phyloP scores from a whole-genome alignment of 116 monocot species.

The Dioscorea cayenensis region DNA sequence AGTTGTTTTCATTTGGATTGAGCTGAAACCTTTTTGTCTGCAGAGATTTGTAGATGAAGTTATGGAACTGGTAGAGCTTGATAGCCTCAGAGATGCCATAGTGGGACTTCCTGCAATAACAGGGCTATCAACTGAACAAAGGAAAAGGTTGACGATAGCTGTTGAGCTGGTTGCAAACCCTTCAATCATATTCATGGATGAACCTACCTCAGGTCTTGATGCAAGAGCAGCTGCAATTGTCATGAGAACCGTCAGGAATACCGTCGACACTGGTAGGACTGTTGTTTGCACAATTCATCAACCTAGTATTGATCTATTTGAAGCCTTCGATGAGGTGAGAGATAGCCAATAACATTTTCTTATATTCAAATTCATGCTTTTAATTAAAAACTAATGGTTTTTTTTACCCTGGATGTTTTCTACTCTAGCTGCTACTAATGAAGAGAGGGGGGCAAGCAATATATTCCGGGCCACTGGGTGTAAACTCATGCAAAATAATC shows the following conservation, averaged over 20 bases:
- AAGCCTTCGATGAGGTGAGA: conserved; percentile 62
- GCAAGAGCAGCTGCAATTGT: conserved; percentile 54
- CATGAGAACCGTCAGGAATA: conserved; percentile 60
- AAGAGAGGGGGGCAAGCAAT: conserved; percentile 81
- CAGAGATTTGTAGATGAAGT: conserved; percentile 49
- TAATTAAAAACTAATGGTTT: background rate
- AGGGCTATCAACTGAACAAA: conserved; percentile 62
- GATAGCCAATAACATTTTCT: background rate
- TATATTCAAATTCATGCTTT: background rate
- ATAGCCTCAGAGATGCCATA: conserved; percentile 35
- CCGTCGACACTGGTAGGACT: conserved; percentile 54
- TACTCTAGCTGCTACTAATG: conserved; percentile 45
- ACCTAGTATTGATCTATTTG: conserved; percentile 61
- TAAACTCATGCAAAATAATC: conserved; percentile 46
- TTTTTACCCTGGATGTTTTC: background rate
- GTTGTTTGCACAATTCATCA: conserved; percentile 61
- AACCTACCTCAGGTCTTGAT: conserved; percentile 54
- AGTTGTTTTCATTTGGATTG: background rate
- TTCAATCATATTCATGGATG: conserved; percentile 62
- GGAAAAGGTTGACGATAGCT: conserved; percentile 57
- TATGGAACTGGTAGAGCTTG: conserved; percentile 57
- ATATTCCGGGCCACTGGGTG: conserved; percentile 62
- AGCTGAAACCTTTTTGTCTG: background rate
- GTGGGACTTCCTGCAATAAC: conserved; percentile 51
- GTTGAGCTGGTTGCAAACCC: conserved; percentile 65